Conservation (phyloP, 352 stramenopile genomes). For the Halophytophthora polymorphica region DNA sequence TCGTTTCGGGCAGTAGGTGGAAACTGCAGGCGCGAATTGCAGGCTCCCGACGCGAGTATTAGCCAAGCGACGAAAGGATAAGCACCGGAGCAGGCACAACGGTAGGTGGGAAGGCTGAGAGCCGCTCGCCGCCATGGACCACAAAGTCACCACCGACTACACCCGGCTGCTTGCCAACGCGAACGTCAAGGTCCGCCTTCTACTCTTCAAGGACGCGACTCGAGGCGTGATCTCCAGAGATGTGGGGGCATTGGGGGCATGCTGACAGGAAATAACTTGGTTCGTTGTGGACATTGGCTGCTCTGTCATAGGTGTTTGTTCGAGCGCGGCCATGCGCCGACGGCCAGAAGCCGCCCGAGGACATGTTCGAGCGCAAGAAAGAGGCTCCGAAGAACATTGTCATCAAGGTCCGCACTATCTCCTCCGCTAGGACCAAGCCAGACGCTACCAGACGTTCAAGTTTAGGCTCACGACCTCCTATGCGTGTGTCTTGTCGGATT, state of each 20-base stretch:
- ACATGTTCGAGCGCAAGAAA: conserved; percentile 83
- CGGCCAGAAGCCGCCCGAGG: conserved; percentile 56
- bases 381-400: conserved; percentile 79
- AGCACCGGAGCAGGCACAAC: background rate
- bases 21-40: too few species aligned
- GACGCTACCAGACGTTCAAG: background rate
- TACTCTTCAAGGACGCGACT: background rate
- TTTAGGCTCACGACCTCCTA: background rate
- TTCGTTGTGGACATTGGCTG: background rate
- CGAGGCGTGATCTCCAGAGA: too few species aligned
- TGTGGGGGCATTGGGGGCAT: too few species aligned
- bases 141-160: conserved; percentile 87
- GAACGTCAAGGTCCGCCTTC: conserved; percentile 60
- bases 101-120: background rate
- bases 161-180: conserved; percentile 70
- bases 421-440: background rate
- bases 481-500: background rate
- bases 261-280: too few species aligned
- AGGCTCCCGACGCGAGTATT: background rate
- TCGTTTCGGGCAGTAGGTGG: background rate
- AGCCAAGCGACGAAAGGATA: conserved; percentile 4
- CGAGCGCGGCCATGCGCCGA: conserved; percentile 76
- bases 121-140: conserved; percentile 47
- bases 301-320: conserved; percentile 55
- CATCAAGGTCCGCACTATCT: conserved; percentile 48